Base-by-base conservation (phyloP, 1,284 basidiomycete genomes). In the Trichosporon inkin region DNA sequence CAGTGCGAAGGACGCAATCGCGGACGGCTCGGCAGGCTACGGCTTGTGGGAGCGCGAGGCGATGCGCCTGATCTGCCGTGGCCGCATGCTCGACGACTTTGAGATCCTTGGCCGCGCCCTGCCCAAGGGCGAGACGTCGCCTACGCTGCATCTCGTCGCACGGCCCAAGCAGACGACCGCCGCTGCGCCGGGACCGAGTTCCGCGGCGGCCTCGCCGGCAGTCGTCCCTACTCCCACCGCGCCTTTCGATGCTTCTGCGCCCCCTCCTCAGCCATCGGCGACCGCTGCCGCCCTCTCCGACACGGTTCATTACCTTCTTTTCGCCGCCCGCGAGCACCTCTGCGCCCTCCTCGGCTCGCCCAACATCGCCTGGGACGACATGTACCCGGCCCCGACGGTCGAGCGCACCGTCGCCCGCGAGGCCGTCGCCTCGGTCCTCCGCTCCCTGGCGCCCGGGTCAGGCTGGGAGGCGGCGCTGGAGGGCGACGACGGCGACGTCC, bases 1-100 rank as follows among this genome's bases (percentile, higher is more conserved):
- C 13, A 61, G 69, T 53, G 56, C 71, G 17, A 76, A 77, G 57
- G 69, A 72, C 58, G 65, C 63, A 6, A 54, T 76, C 38, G 69
- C 68, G 1, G 24, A 52, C 16, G 70, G 72, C 14, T 41, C 64
- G 2, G 71, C 72, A 11, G 67, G 71, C 19, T 66, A 63, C 32
- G 72, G 69, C 0, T 20, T 36, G 6, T 76, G 73, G 72, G 67
- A 68, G 34, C 64, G 68, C 19, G 66, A 69, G 1, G 73, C 71
- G 0, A 70, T 77, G 69, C 64, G 75, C 19, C 47, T 77, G 10
- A 70, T 77, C 7, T 75, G 70, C 67, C 69, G 68, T 39, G 75
- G 75, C 2, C 63, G 74, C 35, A 71, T 77, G n/a, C 66, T 76
- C 3, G 54, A 66, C 14, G 75, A 76, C 66, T 65, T 72, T 10